A percentile compares a stretch with the other conserved stretches of the same genome.
Conservation (phyloP, 345 rosid species). For the Barbarea vulgaris region DNA sequence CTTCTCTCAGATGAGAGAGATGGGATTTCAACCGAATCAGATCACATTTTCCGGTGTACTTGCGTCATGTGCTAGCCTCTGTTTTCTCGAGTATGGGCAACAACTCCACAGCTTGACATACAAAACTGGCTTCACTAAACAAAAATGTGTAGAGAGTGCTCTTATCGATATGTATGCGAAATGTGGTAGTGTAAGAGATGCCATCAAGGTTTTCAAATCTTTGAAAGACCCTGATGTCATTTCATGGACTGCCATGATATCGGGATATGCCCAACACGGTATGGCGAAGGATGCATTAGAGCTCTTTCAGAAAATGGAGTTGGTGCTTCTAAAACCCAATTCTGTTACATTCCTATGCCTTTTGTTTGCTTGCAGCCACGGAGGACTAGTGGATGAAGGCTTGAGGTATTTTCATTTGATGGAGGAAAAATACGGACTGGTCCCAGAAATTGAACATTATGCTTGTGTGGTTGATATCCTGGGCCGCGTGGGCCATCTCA, state of each 20-base stretch:
- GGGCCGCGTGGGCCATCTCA: slow-evolving; percentile 58
- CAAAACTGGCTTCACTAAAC: slow-evolving; percentile 50
- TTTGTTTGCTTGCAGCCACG: slow-evolving; percentile 70
- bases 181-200: slow-evolving; percentile 58
- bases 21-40: slow-evolving; percentile 53
- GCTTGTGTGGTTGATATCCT: slow-evolving; percentile 72
- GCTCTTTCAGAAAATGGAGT: slow-evolving; percentile 50
- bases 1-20: slow-evolving; percentile 54
- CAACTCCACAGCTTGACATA: slow-evolving; percentile 54
- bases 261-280: slow-evolving; percentile 63
- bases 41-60: slow-evolving; percentile 56
- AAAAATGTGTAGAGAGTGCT: slow-evolving; percentile 55
- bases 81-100: slow-evolving; percentile 48
- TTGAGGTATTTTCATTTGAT: slow-evolving; percentile 47
- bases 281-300: slow-evolving; percentile 48
- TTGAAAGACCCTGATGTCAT: slow-evolving; percentile 45
- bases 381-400: slow-evolving; percentile 62
- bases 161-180: slow-evolving; percentile 69
- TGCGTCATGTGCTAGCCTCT: slow-evolving; percentile 57
- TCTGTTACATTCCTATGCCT: slow-evolving; percentile 58
- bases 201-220: slow-evolving; percentile 45
- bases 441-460: slow-evolving; percentile 58
- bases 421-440: slow-evolving; percentile 42
- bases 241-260: slow-evolving; percentile 65
- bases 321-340: slow-evolving; percentile 47